Evolutionary conservation across 2,329 filamentous ascomycete genomes (phyloP).

Genomic region (Penicillium verrucosum): DNA sequence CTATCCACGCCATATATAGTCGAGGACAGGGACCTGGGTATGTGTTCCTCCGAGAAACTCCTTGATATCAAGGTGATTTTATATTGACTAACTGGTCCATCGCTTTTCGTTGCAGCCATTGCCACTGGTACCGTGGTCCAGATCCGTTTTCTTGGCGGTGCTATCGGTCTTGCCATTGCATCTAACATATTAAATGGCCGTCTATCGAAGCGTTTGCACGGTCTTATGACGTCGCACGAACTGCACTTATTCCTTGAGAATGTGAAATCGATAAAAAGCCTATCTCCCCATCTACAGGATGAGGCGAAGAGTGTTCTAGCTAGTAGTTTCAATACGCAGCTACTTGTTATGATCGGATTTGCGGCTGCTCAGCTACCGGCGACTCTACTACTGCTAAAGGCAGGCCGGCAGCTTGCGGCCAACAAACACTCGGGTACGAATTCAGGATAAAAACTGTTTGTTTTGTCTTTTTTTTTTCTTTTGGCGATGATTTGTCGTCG

Average conservation of each 20-base stretch:
- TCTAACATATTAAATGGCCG: conserved; percentile 26
- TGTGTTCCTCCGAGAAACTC: background rate
- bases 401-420: conserved; percentile 18
- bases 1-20: conserved; percentile 26
- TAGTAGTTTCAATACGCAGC: conserved; percentile 21
- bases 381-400: conserved; percentile 18
- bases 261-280: conserved; percentile 8
- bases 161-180: conserved; percentile 27
- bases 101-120: conserved; percentile 16
- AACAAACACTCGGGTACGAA: background rate
- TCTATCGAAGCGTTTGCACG: conserved; percentile 15
- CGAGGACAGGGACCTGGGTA: conserved; percentile 27
- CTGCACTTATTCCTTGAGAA: conserved; percentile 24
- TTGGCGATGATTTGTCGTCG: background rate
- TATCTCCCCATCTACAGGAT: conserved; percentile 11
- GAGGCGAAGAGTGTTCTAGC: conserved; percentile 20
- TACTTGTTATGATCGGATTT: conserved; percentile 27
- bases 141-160: conserved; percentile 27
- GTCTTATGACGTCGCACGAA: conserved; percentile 16
- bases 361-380: conserved; percentile 23
- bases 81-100: conserved; percentile 1
- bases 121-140: conserved; percentile 27
- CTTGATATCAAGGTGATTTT: background rate
- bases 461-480: background rate
- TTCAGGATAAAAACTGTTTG: background rate